Evolutionary conservation across 2,329 filamentous ascomycete species (phyloP).

Genomic region (Myriosclerotinia curreyana): DNA sequence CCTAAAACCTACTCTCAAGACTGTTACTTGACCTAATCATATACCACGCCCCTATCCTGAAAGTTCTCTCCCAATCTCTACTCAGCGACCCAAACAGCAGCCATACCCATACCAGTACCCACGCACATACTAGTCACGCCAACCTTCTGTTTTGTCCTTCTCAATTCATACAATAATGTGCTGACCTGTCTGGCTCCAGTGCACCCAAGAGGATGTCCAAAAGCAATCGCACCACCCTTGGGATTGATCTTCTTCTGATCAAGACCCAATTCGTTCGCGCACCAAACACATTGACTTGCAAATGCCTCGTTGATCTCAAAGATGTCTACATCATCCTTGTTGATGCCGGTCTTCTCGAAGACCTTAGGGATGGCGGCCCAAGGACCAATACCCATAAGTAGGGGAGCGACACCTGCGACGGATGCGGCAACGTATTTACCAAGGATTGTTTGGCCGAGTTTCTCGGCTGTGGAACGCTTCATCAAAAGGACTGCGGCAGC

Average conservation of each 20-base stretch:
- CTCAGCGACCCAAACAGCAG: conserved; percentile 92
- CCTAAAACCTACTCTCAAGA: not conserved
- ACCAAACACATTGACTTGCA: conserved; percentile 92
- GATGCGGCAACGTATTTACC: conserved; percentile 89
- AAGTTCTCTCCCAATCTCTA: conserved; percentile 45
- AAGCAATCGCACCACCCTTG: conserved; percentile 94
- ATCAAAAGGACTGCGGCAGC: conserved; percentile 93
- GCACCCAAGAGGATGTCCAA: conserved; percentile 91
- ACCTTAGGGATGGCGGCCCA: conserved; percentile 95
- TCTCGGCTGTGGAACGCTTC: conserved; percentile 87
- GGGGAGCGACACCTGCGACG: conserved; percentile 82
- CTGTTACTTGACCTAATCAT: not conserved
- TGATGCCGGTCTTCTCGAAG: conserved; percentile 80
- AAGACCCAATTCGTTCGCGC: conserved; percentile 80
- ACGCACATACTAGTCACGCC: conserved; percentile 96
- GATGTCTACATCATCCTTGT: conserved; percentile 89
- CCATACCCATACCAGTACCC: conserved; percentile 97
- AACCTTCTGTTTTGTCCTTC: conserved; percentile 77
- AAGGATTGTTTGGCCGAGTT: conserved; percentile 80
- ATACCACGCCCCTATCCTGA: not conserved
- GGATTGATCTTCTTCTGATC: conserved; percentile 89
- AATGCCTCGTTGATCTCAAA: conserved; percentile 99
- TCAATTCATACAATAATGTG: conserved; percentile 86
- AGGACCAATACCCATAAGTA: conserved; percentile 94
- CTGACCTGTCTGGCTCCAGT: conserved; percentile 92